These are phyloP conservation scores for Picea glauca DNA, from an alignment of 75 land plant genomes.

Conservation along the genomic window DNA sequence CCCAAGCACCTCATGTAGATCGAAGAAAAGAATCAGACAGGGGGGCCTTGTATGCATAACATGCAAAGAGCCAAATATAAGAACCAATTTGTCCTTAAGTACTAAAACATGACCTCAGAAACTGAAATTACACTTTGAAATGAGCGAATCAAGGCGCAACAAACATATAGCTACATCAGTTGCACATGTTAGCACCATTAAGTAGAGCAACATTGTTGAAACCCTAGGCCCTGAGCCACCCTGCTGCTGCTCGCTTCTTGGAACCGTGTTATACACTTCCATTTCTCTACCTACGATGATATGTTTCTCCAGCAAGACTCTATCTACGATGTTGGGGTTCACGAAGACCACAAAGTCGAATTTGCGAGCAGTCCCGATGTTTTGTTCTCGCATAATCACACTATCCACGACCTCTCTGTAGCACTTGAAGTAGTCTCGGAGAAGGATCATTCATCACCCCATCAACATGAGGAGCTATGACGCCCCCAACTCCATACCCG, in stretches of 20 bases:
- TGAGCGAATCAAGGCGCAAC: too few species aligned
- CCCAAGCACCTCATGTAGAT: too few species aligned
- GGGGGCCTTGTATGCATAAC: too few species aligned
- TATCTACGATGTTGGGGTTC: conserved; percentile 61
- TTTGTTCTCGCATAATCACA: conserved; percentile 74
- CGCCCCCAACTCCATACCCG: neutral
- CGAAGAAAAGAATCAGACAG: too few species aligned
- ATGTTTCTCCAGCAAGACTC: conserved; percentile 68
- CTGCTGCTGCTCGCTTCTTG: conserved; percentile 75
- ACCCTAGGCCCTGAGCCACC: conserved; percentile 24
- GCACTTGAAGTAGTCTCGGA: conserved; percentile 49
- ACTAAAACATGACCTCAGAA: too few species aligned
- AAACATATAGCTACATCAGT: too few species aligned
- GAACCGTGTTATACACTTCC: conserved; percentile 75
- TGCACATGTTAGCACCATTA: too few species aligned
- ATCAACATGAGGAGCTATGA: neutral
- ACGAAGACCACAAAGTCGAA: conserved; percentile 80
- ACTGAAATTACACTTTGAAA: too few species aligned
- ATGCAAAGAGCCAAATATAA: too few species aligned
- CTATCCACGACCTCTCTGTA: conserved; percentile 75
- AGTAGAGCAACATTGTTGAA: too few species aligned
- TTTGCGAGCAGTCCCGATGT: conserved; percentile 68
- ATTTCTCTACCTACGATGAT: conserved; percentile 73
- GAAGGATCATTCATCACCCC: neutral
- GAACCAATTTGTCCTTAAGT: too few species aligned